Evolutionary conservation across 331 rosid genomes (phyloP), one percentile per base, ranked within the genome.

Genomic region (Rhamnella rubrinervis): DNA sequence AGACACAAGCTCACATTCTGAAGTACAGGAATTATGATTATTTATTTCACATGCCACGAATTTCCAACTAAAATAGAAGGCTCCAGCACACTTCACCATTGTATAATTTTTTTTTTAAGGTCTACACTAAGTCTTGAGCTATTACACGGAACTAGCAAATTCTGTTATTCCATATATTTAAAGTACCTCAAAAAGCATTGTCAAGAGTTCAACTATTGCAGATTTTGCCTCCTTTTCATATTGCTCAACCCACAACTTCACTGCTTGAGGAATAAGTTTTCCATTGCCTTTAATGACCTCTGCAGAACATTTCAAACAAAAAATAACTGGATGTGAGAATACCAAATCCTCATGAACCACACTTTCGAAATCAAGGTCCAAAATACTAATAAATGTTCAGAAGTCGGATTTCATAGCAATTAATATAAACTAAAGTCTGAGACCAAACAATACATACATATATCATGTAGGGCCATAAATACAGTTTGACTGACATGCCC

Each of bases 201-300:
- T 75, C 81, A 93, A 80, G 68, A 93, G 92, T 65, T 93, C 96
- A 78, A 83, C 92, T 81, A 86, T 84, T 31, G 98, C 92, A 79
- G 80, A 59, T 79, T 86, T 86, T 16, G 89, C 83, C 80, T 85
- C 91, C 76, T 80, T 80, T 80, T 93, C 98, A 67, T 93, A 91
- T 71, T 71, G 82, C 72, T 93, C 97, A 37, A 93, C 91, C 98
- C 98, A 93, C 19, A 67, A 78, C 83, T 93, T 93, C 62, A 88
- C 93, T 20, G 68, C 87, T 41, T 85, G 90, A 68, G 88, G 85
- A 79, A 93, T 88, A 66, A 84, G 79, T 71, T 81, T 93, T 13
- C 88, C 92, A n/a, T 86, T 83, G 1, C 97, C 96, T 81, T 88
- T 93, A 63, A 93, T 76, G 17, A 77, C 86, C 84, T 93, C 98